phyloP scores from a whole-genome alignment of 768 basidiomycete species.

The Leccinum subgranulosum region DNA sequence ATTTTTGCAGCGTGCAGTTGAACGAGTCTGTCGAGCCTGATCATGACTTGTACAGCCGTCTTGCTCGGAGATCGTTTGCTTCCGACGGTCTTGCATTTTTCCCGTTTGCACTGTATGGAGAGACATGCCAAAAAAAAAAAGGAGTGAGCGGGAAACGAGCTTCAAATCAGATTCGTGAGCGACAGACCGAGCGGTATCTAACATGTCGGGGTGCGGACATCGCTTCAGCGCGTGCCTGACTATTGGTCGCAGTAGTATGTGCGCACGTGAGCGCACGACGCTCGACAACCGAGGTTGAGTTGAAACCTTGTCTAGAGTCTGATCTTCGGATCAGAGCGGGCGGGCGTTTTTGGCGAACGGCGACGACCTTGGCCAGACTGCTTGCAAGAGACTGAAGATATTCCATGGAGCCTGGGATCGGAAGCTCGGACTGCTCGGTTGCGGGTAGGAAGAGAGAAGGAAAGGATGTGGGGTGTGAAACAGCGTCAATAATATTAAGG shows the following conservation, averaged over 20 bases:
- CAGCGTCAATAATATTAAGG: not conserved
- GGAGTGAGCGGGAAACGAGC: not conserved
- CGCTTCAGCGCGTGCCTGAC: not conserved
- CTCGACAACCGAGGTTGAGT: conserved; percentile 4
- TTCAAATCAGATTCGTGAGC: not conserved
- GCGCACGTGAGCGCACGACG: conserved; percentile 11
- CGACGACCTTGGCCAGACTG: conserved; percentile 20
- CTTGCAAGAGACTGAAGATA: conserved; percentile 20
- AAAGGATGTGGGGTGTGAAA: not conserved
- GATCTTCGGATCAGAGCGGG: conserved; percentile 4
- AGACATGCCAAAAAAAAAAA: not conserved
- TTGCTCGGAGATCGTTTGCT: conserved; percentile 7
- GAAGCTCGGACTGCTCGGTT: not conserved
- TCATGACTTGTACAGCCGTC: conserved; percentile 15
- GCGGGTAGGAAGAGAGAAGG: not conserved
- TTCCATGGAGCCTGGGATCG: conserved; percentile 13
- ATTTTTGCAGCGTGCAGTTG: conserved; percentile 18
- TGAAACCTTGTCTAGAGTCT: conserved; percentile 15
- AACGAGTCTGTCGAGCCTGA: conserved; percentile 21
- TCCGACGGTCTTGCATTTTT: conserved; percentile 6
- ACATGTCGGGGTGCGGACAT: conserved; percentile 5
- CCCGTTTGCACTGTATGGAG: conserved; percentile 16
- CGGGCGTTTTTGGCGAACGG: conserved; percentile 18
- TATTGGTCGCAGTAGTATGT: not conserved
- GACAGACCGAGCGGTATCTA: conserved; percentile 13